These are phyloP conservation scores for Hyphopichia pseudoburtonii DNA, from an alignment of 1,139 yeast genomes.

Conservation along the genomic window DNA sequence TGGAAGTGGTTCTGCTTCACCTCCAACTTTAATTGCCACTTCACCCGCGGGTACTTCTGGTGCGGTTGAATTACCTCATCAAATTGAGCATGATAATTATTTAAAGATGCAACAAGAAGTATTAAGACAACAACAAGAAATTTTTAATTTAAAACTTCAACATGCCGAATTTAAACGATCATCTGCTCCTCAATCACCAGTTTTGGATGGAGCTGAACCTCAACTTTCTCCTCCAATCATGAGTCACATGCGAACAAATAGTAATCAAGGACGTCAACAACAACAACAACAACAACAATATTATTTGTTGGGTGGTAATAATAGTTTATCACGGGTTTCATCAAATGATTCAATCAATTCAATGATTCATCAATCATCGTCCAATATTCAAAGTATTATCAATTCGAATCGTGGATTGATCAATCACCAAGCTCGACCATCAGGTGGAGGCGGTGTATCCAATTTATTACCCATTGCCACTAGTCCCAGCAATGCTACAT, in stretches of 20 bases:
- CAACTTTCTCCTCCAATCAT: background rate
- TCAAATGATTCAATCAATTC: constrained; percentile 14
- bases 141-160: constrained; percentile 26
- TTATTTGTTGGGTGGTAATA: constrained; percentile 5
- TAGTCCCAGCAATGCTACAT: background rate
- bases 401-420: constrained; percentile 9
- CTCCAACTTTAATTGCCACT: constrained; percentile 11
- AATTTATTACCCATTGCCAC: no score
- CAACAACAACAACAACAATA: constrained; percentile 7
- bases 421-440: constrained; percentile 1
- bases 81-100: constrained; percentile 33
- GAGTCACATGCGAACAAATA: background rate
- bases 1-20: constrained; percentile 1
- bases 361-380: constrained; percentile 9
- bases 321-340: constrained; percentile 10
- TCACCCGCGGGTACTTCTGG: constrained; percentile 3
- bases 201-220: constrained; percentile 2
- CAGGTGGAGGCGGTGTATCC: no score
- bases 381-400: constrained; percentile 11
- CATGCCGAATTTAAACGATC: constrained; percentile 14
- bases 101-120: constrained; percentile 40
- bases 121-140: constrained; percentile 38
- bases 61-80: constrained; percentile 5
- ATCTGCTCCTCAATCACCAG: constrained; percentile 8
- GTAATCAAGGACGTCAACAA: constrained; percentile 6